Conservation (phyloP, 148 eudicot genomes). For the Bassia scoparia region DNA sequence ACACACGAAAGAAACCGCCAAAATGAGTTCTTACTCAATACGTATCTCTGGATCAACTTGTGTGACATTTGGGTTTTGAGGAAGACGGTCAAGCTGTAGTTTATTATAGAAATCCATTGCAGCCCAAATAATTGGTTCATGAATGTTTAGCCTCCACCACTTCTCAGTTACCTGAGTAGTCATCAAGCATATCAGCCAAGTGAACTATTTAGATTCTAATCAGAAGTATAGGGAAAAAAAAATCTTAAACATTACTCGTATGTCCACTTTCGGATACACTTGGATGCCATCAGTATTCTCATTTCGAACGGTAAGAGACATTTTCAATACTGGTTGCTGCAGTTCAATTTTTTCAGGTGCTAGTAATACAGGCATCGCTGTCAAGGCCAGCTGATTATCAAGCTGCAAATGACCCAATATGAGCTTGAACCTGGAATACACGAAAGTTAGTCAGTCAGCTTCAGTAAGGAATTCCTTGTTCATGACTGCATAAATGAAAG, state of each 20-base stretch:
- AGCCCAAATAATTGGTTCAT: conserved; percentile 98
- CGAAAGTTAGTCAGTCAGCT: conserved; percentile 14
- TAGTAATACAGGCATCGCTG: conserved; percentile 80
- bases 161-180: conserved; percentile 69
- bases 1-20: background rate
- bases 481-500: background rate
- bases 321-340: conserved; percentile 84
- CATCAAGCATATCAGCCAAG: conserved; percentile 12
- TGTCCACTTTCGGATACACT: conserved; percentile 76
- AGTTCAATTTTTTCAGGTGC: conserved; percentile 82
- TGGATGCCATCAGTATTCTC: conserved; percentile 82
- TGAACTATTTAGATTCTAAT: background rate
- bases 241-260: conserved; percentile 55
- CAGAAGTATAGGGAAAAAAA: background rate
- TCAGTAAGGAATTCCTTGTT: too few relatives aligned
- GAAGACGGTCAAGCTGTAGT: conserved; percentile 79
- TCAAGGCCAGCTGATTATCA: conserved; percentile 91
- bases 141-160: conserved; percentile 82
- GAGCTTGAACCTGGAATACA: conserved; percentile 72
- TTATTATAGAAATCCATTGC: conserved; percentile 66
- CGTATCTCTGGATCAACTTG: conserved; percentile 99
- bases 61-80: conserved; percentile 55
- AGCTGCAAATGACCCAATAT: conserved; percentile 78
- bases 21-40: conserved; percentile 58
- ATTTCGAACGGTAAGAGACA: conserved; percentile 69